Evolutionary conservation across 2,329 filamentous ascomycete species (phyloP).

Genomic region (Calonectria pseudoturangicola): DNA sequence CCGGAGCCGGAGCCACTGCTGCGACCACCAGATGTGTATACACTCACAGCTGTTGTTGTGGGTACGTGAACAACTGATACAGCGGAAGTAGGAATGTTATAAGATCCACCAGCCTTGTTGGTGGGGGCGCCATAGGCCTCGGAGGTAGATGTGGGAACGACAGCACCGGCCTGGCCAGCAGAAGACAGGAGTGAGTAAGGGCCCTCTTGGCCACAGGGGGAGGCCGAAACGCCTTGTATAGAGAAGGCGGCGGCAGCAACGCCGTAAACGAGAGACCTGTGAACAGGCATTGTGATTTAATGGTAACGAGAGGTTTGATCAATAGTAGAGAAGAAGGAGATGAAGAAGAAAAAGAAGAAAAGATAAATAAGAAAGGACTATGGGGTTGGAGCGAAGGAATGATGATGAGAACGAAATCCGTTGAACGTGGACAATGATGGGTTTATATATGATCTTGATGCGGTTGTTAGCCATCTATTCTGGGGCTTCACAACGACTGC

Average conservation of each 20-base stretch:
- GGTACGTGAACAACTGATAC: neutral
- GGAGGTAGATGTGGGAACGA: constrained; percentile 5
- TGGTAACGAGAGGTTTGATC: neutral
- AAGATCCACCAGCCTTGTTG: neutral
- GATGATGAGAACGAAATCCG: neutral
- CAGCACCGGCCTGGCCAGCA: constrained; percentile 4
- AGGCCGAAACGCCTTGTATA: constrained; percentile 7
- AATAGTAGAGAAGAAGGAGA: neutral
- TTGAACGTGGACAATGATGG: neutral
- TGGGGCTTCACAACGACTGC: neutral
- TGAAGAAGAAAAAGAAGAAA: neutral
- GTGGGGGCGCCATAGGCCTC: constrained; percentile 1
- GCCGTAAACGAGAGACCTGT: constrained; percentile 18
- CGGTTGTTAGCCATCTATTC: neutral
- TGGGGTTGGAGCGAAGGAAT: neutral
- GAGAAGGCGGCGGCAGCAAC: neutral
- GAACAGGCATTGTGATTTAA: constrained; percentile 8
- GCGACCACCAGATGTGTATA: neutral
- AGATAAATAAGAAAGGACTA: neutral
- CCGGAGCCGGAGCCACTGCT: neutral
- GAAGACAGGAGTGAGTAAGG: constrained; percentile 8
- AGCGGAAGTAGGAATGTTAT: neutral
- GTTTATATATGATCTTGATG: constrained; percentile 12
- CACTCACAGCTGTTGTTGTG: neutral
- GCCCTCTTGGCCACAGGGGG: constrained; percentile 5